Evolutionary conservation across 1,139 yeast genomes (phyloP), one percentile per base, ranked within the genome.

Genomic region (Sporopachydermia cereana): DNA sequence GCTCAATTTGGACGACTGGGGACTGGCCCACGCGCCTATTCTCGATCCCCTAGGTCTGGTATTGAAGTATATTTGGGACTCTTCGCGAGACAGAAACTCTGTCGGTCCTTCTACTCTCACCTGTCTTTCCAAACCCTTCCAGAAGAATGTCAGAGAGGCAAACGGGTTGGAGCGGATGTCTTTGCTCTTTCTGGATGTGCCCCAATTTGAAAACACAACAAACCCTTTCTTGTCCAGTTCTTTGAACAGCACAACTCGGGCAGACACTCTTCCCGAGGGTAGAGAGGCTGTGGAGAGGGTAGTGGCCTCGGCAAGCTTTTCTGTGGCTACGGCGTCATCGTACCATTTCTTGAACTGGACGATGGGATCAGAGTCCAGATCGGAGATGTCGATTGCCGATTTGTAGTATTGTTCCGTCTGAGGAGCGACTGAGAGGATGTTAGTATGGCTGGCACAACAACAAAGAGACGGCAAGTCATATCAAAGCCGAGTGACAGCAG

Each of bases 1-100:
- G 20, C 61, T 56, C 27, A 91, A 69, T 1, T 68, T 70, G 47
- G 72, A 69, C 41, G 89, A 78, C 67, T 91, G 98, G 1, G 95
- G 94, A 41, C 94, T 81, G 0, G 97, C 84, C 96, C 96, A 89
- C 0, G 98, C 98, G 22, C 98, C 97, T 50, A 91, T 79, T 58
- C 84, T 79, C 21, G 95, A 84, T 3, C 94, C 96, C 50, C 95
- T 71, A 30, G 98, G 97, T 57, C 98, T 73, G 1, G 95, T 83
- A 46, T 76, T 73, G 63, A 77, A 91, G 63, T 91, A 91, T 46
- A 80, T 70, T 54, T 81, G 78, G 7, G 88, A 75, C 36, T 84
- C 85, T 54, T 83, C 89, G 49, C 79, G 71, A 27, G 77, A 68
- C 29, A 89, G 83, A 50, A 72, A 75, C 60, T 84, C 94, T 57